phyloP scores from a whole-genome alignment of 345 rosid species.

The Alliaria petiolata region DNA sequence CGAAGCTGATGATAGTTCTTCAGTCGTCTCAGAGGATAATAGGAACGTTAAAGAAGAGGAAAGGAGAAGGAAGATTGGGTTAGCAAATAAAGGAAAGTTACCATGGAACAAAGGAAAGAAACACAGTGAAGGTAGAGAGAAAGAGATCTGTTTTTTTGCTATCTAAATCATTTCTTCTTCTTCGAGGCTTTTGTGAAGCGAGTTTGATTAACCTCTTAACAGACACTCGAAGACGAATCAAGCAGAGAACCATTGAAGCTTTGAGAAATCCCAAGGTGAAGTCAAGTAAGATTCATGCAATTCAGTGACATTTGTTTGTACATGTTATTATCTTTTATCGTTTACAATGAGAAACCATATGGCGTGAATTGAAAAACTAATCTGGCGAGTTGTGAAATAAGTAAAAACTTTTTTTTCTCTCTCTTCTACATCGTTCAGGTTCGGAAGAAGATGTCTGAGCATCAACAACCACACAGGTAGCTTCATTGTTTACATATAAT shows the following conservation, averaged over 20 bases:
- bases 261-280: slow-evolving; percentile 93
- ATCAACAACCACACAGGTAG: slow-evolving; percentile 67
- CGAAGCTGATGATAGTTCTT: neutral
- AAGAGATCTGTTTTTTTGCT: neutral
- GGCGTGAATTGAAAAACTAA: neutral
- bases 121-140: slow-evolving; percentile 58
- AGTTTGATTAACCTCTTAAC: slow-evolving; percentile 20
- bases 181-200: neutral
- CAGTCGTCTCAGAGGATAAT: slow-evolving; percentile 5
- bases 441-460: slow-evolving; percentile 66
- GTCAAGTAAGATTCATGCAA: slow-evolving; percentile 60
- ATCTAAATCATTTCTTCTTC: neutral
- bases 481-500: neutral
- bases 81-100: slow-evolving; percentile 71
- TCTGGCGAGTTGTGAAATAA: no score
- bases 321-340: neutral
- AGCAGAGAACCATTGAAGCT: slow-evolving; percentile 79
- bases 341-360: neutral
- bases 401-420: neutral
- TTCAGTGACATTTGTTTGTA: neutral
- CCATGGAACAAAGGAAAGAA: slow-evolving; percentile 87
- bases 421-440: slow-evolving; percentile 42
- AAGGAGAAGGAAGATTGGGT: slow-evolving; percentile 59
- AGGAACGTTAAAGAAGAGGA: slow-evolving; percentile 34
- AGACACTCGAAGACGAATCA: slow-evolving; percentile 78